Conservation (phyloP, 73 alveolate genomes). For the Paraurostyla sp. region DNA sequence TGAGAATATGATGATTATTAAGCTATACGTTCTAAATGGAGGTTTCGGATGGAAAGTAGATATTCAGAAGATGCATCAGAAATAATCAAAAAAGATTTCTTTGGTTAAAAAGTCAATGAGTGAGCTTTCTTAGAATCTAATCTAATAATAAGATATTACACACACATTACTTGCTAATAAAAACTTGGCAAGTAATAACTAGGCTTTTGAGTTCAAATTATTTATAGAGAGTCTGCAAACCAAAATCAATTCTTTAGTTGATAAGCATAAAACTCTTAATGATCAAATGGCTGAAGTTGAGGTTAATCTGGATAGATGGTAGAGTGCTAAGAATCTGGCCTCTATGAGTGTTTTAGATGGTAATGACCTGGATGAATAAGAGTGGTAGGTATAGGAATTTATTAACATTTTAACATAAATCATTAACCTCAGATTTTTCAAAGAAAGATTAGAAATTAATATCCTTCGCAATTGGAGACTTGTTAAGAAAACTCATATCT, state of each 20-base stretch:
- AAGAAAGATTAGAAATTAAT: background rate
- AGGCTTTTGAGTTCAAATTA: no score
- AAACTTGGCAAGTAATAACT: no score
- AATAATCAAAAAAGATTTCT: background rate
- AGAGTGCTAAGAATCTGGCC: background rate
- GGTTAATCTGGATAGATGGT: conserved; percentile 9
- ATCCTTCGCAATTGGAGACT: no score
- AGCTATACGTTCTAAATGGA: background rate
- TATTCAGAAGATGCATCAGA: background rate
- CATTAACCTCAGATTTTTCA: background rate
- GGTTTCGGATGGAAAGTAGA: conserved; percentile 17
- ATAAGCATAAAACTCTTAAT: background rate
- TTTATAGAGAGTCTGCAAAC: no score
- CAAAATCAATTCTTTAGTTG: background rate
- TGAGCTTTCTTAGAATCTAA: background rate
- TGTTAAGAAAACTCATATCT: no score
- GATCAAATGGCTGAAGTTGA: conserved; percentile 12
- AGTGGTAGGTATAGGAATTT: conserved; percentile 25
- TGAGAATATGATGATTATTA: background rate
- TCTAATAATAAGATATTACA: background rate
- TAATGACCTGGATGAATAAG: conserved; percentile 26
- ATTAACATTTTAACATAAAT: background rate
- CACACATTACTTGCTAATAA: no score
- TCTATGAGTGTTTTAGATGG: background rate
- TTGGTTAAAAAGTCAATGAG: background rate